Evolutionary conservation across 768 basidiomycete genomes (phyloP).

Genomic region (Suillus ampliporus): DNA sequence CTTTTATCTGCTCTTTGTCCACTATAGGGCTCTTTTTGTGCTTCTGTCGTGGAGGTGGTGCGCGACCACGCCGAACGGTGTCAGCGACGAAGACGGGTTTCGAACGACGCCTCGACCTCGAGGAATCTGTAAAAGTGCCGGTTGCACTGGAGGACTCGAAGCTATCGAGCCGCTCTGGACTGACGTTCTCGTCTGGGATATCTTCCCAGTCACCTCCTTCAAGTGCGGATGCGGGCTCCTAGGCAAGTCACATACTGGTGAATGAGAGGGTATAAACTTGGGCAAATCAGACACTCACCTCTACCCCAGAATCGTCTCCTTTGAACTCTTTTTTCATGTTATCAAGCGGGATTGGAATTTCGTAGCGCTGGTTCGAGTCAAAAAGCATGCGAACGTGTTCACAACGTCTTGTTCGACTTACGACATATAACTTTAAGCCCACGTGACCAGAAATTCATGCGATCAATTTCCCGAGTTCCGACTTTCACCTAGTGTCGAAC

Average conservation of each 20-base stretch:
- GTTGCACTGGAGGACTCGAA: background rate
- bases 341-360: background rate
- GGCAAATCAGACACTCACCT: background rate
- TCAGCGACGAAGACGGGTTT: slow-evolving; percentile 1
- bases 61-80: background rate
- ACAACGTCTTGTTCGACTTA: background rate
- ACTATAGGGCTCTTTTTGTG: slow-evolving; percentile 36
- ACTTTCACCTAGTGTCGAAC: too few relatives aligned
- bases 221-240: background rate
- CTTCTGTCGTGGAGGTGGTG: slow-evolving; percentile 28
- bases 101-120: background rate
- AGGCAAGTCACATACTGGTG: background rate
- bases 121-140: background rate
- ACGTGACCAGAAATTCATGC: slow-evolving; percentile 4
- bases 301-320: background rate
- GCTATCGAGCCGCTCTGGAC: background rate
- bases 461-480: background rate
- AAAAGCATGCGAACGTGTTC: background rate
- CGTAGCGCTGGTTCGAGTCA: background rate
- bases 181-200: background rate
- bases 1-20: slow-evolving; percentile 31
- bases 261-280: background rate
- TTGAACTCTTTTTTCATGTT: background rate
- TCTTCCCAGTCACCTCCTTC: slow-evolving; percentile 7
- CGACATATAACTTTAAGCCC: background rate